Evolutionary conservation across 805 yeast genomes (phyloP).

Genomic region (Candida ascalaphidarum): DNA sequence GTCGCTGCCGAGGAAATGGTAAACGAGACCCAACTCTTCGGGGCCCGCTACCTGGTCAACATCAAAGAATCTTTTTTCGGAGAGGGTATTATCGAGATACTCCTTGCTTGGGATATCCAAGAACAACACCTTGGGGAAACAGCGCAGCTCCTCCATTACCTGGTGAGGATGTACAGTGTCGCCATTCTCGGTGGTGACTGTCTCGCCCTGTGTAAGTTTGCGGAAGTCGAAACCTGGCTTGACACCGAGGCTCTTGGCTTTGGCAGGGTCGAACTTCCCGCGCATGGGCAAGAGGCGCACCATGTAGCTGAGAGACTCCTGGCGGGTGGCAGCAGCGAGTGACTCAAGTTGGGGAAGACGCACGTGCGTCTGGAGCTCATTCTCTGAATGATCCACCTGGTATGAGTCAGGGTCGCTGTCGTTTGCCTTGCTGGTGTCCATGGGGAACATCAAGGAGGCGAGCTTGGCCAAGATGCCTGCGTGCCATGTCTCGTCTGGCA

Average conservation of each 20-base stretch:
- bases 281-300: slow-evolving; percentile 57
- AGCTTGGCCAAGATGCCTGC: slow-evolving; percentile 19
- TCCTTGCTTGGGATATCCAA: slow-evolving; percentile 60
- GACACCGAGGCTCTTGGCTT: slow-evolving; percentile 63
- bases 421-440: slow-evolving; percentile 33
- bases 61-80: slow-evolving; percentile 22
- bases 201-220: slow-evolving; percentile 48
- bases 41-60: slow-evolving; percentile 17
- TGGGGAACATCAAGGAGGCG: slow-evolving; percentile 50
- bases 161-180: slow-evolving; percentile 53
- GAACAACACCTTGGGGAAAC: slow-evolving; percentile 53
- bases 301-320: slow-evolving; percentile 56
- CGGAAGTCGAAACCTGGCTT: slow-evolving; percentile 56
- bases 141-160: slow-evolving; percentile 57
- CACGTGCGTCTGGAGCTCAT: slow-evolving; percentile 31
- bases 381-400: slow-evolving; percentile 26
- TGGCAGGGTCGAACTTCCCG: slow-evolving; percentile 65
- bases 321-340: slow-evolving; percentile 19
- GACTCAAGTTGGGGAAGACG: slow-evolving; percentile 16
- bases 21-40: slow-evolving; percentile 46
- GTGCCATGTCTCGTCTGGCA: neutral
- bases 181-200: slow-evolving; percentile 54
- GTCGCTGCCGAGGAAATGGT: slow-evolving; percentile 67
- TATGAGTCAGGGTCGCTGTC: slow-evolving; percentile 28
- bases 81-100: slow-evolving; percentile 29